phyloP scores from a whole-genome alignment of 257 asterid species.

The Fraxinus anomala region DNA sequence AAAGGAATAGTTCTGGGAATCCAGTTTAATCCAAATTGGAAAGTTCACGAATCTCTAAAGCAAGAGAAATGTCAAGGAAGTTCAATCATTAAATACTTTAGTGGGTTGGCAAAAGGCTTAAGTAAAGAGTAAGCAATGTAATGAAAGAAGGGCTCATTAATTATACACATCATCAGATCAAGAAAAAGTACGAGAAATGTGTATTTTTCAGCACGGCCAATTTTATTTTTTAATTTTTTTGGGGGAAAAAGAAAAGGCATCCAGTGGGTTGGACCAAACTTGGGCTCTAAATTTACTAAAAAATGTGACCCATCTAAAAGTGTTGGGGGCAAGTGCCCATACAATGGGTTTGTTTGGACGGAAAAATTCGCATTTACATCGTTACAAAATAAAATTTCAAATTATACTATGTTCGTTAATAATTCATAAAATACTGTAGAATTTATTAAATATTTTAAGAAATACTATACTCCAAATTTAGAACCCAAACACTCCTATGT shows the following conservation, averaged over 20 bases:
- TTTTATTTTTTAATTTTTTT: no score
- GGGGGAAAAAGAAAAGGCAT: not conserved
- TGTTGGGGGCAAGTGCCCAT: not conserved
- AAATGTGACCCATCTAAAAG: not conserved
- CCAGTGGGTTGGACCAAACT: not conserved
- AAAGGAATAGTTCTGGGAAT: no score
- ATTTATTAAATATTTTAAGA: no score
- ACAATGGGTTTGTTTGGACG: no score
- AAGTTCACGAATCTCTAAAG: not conserved
- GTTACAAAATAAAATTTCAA: no score
- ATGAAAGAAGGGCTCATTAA: slow-evolving; percentile 12
- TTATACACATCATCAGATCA: not conserved
- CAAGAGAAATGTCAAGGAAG: slow-evolving; percentile 21
- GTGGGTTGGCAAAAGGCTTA: slow-evolving; percentile 23
- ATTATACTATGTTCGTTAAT: no score
- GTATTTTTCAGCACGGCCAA: no score
- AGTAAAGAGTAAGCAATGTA: slow-evolving; percentile 36
- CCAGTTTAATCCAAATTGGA: not conserved
- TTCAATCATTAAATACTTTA: slow-evolving; percentile 22
- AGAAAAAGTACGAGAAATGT: not conserved
- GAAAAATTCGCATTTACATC: no score
- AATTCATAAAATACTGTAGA: no score
- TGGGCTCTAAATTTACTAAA: not conserved
- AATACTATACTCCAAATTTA: no score
- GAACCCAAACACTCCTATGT: no score